phyloP scores from a whole-genome alignment of 2,329 filamentous ascomycete genomes.

The Scytalidium lignicola region DNA sequence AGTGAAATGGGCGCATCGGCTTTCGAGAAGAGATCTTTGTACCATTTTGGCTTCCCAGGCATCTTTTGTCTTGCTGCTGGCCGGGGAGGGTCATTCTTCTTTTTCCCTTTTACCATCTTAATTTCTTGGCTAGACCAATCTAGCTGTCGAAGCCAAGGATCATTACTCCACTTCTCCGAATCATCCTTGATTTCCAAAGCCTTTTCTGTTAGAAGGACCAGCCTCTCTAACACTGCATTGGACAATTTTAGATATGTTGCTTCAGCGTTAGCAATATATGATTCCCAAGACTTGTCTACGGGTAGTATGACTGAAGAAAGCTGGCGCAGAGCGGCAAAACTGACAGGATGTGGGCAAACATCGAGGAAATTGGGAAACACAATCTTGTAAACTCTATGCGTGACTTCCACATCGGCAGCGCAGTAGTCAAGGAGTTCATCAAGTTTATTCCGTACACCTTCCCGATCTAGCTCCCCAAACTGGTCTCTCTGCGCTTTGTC shows the following conservation, averaged over 20 bases:
- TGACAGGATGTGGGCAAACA: conserved; percentile 93
- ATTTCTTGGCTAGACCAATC: conserved; percentile 95
- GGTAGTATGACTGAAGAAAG: conserved; percentile 91
- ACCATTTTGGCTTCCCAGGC: conserved; percentile 94
- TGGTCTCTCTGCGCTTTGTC: conserved; percentile 85
- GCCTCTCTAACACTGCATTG: conserved; percentile 69
- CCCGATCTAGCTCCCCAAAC: conserved; percentile 75
- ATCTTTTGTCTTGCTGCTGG: conserved; percentile 83
- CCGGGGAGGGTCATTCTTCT: conserved; percentile 73
- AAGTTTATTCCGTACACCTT: conserved; percentile 64
- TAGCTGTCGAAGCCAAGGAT: conserved; percentile 89
- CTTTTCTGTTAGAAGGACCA: conserved; percentile 69
- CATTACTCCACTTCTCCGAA: conserved; percentile 63
- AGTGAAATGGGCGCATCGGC: conserved; percentile 65
- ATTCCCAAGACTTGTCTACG: conserved; percentile 80
- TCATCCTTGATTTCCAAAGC: conserved; percentile 71
- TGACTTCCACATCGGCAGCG: conserved; percentile 87
- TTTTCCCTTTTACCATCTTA: conserved; percentile 86
- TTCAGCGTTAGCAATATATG: conserved; percentile 80
- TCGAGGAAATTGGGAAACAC: conserved; percentile 87
- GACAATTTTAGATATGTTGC: conserved; percentile 74
- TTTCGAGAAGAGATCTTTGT: conserved; percentile 79
- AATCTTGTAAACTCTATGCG: conserved; percentile 88
- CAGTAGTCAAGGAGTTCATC: conserved; percentile 90
- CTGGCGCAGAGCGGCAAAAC: conserved; percentile 88